These are phyloP conservation scores for Lecanicillium sp. DNA, from an alignment of 2,329 filamentous ascomycete species.

Conservation along the genomic window DNA sequence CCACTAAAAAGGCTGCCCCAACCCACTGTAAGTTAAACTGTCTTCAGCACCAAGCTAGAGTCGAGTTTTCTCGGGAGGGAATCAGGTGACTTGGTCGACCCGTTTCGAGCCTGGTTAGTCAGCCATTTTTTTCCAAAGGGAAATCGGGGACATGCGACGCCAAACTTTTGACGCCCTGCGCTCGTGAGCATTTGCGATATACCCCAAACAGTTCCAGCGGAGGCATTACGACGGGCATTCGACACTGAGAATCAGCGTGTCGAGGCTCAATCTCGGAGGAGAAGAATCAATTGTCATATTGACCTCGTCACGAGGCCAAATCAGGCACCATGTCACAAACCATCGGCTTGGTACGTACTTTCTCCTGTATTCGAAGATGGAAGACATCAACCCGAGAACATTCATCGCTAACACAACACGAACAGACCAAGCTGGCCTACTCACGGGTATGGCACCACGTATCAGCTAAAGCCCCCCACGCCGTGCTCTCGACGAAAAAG, in stretches of 20 bases:
- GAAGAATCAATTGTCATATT: slow-evolving; percentile 6
- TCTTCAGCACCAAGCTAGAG: too few relatives aligned
- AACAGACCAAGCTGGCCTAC: slow-evolving; percentile 92
- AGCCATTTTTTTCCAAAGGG: too few relatives aligned
- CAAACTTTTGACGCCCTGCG: slow-evolving; percentile 2
- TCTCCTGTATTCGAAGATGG: slow-evolving; percentile 1
- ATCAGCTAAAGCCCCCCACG: slow-evolving; percentile 63
- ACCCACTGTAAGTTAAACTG: background rate
- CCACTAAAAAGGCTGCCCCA: background rate
- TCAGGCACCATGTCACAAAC: slow-evolving; percentile 65
- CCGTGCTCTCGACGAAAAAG: slow-evolving; percentile 51
- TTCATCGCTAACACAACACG: background rate
- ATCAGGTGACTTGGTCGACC: too few relatives aligned
- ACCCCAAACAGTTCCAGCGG: background rate
- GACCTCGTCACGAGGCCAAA: slow-evolving; percentile 14
- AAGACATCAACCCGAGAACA: background rate
- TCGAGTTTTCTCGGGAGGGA: too few relatives aligned
- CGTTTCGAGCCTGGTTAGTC: too few relatives aligned
- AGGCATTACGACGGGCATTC: background rate
- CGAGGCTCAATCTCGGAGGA: background rate
- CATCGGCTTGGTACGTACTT: slow-evolving; percentile 58
- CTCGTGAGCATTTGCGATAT: slow-evolving; percentile 3
- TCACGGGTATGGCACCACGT: slow-evolving; percentile 88
- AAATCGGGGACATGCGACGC: too few relatives aligned
- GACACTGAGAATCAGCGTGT: background rate